These are phyloP conservation scores for Cladorrhinum samala DNA, from an alignment of 495 filamentous ascomycete genomes.

Conservation along the genomic window DNA sequence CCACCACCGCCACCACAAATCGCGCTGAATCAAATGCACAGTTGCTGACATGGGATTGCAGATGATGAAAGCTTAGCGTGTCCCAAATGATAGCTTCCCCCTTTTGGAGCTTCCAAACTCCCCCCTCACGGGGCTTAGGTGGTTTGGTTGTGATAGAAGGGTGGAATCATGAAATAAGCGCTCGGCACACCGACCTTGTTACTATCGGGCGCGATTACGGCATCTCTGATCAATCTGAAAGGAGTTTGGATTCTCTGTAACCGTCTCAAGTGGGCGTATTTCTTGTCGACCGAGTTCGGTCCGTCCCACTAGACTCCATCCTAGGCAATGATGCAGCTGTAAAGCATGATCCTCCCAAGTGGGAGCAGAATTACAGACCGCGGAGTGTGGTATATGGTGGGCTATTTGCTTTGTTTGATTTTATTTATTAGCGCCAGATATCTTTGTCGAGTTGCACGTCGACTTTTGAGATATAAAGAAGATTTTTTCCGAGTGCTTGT, in stretches of 20 bases:
- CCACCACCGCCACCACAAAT: constrained; percentile 7
- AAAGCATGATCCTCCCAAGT: background rate
- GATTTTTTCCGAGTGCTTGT: background rate
- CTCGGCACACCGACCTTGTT: constrained; percentile 99
- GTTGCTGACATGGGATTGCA: constrained; percentile 66
- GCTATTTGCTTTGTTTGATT: too few relatives aligned
- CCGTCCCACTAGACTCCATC: background rate
- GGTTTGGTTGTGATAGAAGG: constrained; percentile 63
- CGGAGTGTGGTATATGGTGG: too few relatives aligned
- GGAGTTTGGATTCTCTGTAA: constrained; percentile 26
- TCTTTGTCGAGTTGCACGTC: background rate
- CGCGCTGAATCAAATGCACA: constrained; percentile 88
- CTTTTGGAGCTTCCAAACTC: constrained; percentile 64
- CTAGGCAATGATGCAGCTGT: background rate
- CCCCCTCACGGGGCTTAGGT: constrained; percentile 80
- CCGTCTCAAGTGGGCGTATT: constrained; percentile 4
- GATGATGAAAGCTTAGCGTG: constrained; percentile 55
- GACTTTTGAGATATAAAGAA: too few relatives aligned
- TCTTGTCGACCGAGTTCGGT: too few relatives aligned
- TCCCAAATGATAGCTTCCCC: constrained; percentile 40
- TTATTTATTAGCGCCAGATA: background rate
- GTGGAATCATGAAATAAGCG: constrained; percentile 88
- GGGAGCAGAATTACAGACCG: too few relatives aligned
- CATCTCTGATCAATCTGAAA: constrained; percentile 78
- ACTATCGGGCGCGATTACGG: constrained; percentile 92